These are phyloP conservation scores for Circinella umbellata DNA, from an alignment of 371 early-diverging fungal genomes.

Conservation along the genomic window DNA sequence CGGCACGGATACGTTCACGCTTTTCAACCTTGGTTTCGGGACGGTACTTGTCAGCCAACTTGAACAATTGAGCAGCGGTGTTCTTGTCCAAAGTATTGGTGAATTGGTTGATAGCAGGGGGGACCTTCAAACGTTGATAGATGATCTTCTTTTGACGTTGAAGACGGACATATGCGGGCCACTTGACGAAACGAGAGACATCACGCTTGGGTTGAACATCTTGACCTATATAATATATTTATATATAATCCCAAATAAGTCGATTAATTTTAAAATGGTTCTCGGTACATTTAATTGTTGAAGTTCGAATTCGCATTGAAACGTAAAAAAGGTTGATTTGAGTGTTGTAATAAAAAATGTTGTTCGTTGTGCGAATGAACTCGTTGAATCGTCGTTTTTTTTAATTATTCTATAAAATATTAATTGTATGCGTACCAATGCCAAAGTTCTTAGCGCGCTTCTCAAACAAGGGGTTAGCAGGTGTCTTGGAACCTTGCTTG, in stretches of 20 bases:
- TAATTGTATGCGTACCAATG: slow-evolving; percentile 64
- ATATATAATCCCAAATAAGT: slow-evolving; percentile 9
- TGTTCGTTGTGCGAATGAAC: too few species aligned
- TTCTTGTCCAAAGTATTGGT: slow-evolving; percentile 95
- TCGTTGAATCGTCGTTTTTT: too few species aligned
- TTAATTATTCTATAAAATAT: background rate
- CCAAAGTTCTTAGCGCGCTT: slow-evolving; percentile 92
- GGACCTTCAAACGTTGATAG: slow-evolving; percentile 98
- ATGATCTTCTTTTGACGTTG: slow-evolving; percentile 98
- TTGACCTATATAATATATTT: slow-evolving; percentile 49
- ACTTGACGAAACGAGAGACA: slow-evolving; percentile 95
- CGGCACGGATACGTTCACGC: slow-evolving; percentile 88
- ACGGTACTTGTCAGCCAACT: slow-evolving; percentile 97
- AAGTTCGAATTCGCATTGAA: background rate
- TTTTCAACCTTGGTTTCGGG: slow-evolving; percentile 98
- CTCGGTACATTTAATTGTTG: background rate
- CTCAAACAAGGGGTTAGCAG: slow-evolving; percentile 92
- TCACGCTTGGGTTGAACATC: slow-evolving; percentile 96
- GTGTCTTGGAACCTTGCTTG: slow-evolving; percentile 73
- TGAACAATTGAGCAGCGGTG: slow-evolving; percentile 97
- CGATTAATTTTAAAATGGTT: background rate
- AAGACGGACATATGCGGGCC: slow-evolving; percentile 97
- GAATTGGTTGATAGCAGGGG: slow-evolving; percentile 99
- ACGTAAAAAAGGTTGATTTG: background rate
- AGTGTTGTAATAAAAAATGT: too few species aligned